phyloP scores from a whole-genome alignment of 208 protist species.

The Trypanosoma theileri region DNA sequence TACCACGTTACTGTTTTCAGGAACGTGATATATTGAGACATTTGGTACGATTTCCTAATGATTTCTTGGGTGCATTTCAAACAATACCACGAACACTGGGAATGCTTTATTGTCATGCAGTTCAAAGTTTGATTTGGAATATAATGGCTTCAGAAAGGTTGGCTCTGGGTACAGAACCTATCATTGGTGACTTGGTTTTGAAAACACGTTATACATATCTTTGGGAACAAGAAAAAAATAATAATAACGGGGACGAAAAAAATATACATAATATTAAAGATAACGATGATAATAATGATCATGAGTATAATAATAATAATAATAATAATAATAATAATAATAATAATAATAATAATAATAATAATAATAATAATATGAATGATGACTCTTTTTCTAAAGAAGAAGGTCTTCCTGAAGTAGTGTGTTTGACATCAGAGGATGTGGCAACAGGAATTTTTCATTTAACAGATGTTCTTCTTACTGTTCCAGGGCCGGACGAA shows the following conservation, averaged over 20 bases:
- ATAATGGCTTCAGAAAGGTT: constrained; percentile 85
- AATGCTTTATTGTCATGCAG: constrained; percentile 94
- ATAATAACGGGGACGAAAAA: background rate
- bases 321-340: too few species aligned
- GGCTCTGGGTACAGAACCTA: constrained; percentile 34
- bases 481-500: constrained; percentile 84
- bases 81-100: constrained; percentile 80
- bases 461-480: constrained; percentile 87
- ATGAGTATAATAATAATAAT: too few species aligned
- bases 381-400: background rate
- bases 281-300: background rate
- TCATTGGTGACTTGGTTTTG: constrained; percentile 87
- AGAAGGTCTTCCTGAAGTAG: constrained; percentile 47
- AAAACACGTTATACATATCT: constrained; percentile 40
- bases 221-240: background rate
- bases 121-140: constrained; percentile 95
- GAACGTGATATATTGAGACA: constrained; percentile 87
- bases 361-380: constrained; percentile 9
- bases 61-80: constrained; percentile 75
- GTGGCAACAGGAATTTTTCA: constrained; percentile 50
- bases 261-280: constrained; percentile 2
- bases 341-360: background rate
- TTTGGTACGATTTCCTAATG: constrained; percentile 54
- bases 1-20: constrained; percentile 77
- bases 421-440: constrained; percentile 60